Evolutionary conservation across 2,329 filamentous ascomycete species (phyloP).

Genomic region (Venturia pyrina): DNA sequence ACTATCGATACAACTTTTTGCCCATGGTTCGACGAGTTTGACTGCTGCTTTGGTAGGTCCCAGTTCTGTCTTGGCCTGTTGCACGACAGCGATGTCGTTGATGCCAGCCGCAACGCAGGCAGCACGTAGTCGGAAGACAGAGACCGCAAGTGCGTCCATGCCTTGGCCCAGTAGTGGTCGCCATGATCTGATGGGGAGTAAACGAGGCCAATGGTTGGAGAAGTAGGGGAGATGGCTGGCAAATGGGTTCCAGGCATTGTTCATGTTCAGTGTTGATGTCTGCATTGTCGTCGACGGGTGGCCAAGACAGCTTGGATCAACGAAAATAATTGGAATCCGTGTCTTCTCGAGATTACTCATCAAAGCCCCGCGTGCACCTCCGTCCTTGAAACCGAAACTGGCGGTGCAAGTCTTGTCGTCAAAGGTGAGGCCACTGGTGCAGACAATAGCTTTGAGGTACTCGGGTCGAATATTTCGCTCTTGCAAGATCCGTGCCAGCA

Average conservation of each 20-base stretch:
- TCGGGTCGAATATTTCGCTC: neutral
- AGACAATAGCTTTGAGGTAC: neutral
- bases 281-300: neutral
- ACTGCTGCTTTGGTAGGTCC: neutral
- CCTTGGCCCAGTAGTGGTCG: neutral
- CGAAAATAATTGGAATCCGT: neutral
- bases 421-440: neutral
- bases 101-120: neutral
- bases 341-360: neutral
- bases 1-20: neutral
- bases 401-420: neutral
- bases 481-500: neutral
- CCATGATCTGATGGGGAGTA: neutral
- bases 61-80: neutral
- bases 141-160: neutral
- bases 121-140: neutral
- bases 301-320: neutral
- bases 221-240: neutral
- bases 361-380: neutral
- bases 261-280: neutral
- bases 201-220: neutral
- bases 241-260: neutral
- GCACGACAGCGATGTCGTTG: neutral
- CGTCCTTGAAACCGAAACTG: neutral
- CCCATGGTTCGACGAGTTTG: neutral